Conservation (phyloP, 176 grass and related monocot species). For the Leersia perrieri region DNA sequence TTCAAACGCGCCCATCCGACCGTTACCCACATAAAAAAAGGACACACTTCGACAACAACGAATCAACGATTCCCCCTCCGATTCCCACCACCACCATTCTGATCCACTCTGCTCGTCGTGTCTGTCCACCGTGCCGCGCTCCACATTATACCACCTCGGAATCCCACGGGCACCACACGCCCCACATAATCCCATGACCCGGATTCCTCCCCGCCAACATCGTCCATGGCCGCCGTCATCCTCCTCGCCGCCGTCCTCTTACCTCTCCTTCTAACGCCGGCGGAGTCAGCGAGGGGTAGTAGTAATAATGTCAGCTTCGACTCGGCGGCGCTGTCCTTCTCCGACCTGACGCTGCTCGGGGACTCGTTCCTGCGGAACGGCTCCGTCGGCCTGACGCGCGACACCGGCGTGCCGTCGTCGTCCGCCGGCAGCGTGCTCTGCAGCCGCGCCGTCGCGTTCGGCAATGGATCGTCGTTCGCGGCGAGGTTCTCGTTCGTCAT, state of each 20-base stretch:
- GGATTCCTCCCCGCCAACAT: not conserved
- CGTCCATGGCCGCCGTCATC: conserved; percentile 15
- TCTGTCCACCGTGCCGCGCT: not conserved
- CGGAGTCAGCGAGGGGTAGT: not conserved
- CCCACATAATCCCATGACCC: conserved; percentile 30
- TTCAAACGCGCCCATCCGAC: conserved; percentile 68
- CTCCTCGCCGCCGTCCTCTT: conserved; percentile 4
- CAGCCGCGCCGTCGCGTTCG: conserved; percentile 58
- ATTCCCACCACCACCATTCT: not conserved
- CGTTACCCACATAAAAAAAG: conserved; percentile 39
- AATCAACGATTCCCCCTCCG: not conserved
- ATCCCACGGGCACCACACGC: not conserved
- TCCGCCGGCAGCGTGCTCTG: conserved; percentile 73
- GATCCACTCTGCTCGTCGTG: not conserved
- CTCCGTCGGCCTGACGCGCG: conserved; percentile 68
- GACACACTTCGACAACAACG: not conserved
- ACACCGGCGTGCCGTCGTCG: conserved; percentile 73
- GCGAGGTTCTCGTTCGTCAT: conserved; percentile 81
- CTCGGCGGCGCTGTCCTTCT: conserved; percentile 71
- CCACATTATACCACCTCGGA: conserved; percentile 22
- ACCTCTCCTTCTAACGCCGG: not conserved
- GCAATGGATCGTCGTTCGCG: conserved; percentile 48
- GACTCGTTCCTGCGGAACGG: conserved; percentile 84
- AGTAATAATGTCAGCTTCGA: conserved; percentile 51
- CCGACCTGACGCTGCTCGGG: conserved; percentile 74